Conservation (phyloP, 768 basidiomycete genomes). For the Collybia nuda region DNA sequence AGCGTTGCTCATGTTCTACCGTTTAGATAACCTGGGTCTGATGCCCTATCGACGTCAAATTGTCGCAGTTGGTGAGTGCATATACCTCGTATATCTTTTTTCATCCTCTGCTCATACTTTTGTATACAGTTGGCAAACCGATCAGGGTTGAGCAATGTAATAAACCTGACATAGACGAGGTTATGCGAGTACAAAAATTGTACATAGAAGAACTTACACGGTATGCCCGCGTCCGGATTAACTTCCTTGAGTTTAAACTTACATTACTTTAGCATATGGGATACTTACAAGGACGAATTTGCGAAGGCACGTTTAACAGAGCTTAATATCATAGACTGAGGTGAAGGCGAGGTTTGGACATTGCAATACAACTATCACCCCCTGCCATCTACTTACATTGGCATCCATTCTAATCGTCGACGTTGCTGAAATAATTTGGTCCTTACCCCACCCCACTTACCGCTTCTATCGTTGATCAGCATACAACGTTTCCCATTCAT, state of each 20-base stretch:
- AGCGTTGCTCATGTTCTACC: neutral
- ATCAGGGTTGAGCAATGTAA: slow-evolving; percentile 77
- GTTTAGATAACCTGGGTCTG: slow-evolving; percentile 87
- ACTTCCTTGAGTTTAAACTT: neutral
- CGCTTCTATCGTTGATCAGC: too few species aligned
- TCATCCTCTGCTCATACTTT: neutral
- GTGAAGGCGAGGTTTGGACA: slow-evolving; percentile 1
- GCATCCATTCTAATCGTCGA: neutral
- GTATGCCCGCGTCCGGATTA: slow-evolving; percentile 40
- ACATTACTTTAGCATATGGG: slow-evolving; percentile 73
- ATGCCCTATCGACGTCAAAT: slow-evolving; percentile 96
- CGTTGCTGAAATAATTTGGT: too few species aligned
- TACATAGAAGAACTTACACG: slow-evolving; percentile 94
- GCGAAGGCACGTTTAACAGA: slow-evolving; percentile 80
- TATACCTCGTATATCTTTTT: neutral
- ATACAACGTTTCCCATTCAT: too few species aligned
- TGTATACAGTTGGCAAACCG: slow-evolving; percentile 75
- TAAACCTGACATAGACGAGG: slow-evolving; percentile 79
- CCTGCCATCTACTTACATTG: neutral
- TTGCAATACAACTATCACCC: slow-evolving; percentile 8
- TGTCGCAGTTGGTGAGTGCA: slow-evolving; percentile 88
- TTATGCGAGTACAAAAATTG: slow-evolving; percentile 73
- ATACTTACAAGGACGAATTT: slow-evolving; percentile 93
- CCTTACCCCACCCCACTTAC: too few species aligned
- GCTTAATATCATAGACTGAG: slow-evolving; percentile 73